Conservation (phyloP, 495 filamentous ascomycete species). For the Neurospora sp. region DNA sequence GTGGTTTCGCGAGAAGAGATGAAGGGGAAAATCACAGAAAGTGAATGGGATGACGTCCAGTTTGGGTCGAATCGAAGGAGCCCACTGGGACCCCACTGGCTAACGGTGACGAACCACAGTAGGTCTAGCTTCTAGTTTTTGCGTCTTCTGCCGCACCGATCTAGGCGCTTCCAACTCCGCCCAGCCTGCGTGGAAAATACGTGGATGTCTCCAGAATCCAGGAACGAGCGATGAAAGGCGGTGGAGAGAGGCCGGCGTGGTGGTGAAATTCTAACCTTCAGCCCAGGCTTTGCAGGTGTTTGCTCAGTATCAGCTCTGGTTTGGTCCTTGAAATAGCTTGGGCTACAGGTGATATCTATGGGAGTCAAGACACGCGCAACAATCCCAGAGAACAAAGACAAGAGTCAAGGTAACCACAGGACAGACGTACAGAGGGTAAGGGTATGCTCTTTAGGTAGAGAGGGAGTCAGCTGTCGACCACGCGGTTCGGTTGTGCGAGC, state of each 20-base stretch:
- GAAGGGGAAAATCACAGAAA: background rate
- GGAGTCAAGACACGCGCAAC: background rate
- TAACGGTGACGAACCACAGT: background rate
- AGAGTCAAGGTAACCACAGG: background rate
- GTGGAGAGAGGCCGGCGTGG: background rate
- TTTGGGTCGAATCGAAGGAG: background rate
- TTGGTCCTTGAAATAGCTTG: background rate
- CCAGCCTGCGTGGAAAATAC: background rate
- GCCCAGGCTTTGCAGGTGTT: background rate
- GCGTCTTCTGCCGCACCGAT: background rate
- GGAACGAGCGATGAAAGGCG: background rate
- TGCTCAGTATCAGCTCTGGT: background rate
- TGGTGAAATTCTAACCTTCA: background rate
- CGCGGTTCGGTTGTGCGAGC: background rate
- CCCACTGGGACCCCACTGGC: background rate
- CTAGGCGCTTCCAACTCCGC: background rate
- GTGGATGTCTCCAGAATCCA: background rate
- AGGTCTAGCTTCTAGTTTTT: background rate
- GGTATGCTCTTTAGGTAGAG: background rate
- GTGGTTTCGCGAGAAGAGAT: background rate
- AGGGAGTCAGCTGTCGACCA: background rate
- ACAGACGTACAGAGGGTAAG: background rate
- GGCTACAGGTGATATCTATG: background rate
- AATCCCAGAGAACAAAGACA: background rate
- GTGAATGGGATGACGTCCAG: background rate